A percentile compares a stretch with the other conserved stretches of the same genome.
Conservation (phyloP, 1,284 basidiomycete species). For the Neonothopanus nambi region DNA sequence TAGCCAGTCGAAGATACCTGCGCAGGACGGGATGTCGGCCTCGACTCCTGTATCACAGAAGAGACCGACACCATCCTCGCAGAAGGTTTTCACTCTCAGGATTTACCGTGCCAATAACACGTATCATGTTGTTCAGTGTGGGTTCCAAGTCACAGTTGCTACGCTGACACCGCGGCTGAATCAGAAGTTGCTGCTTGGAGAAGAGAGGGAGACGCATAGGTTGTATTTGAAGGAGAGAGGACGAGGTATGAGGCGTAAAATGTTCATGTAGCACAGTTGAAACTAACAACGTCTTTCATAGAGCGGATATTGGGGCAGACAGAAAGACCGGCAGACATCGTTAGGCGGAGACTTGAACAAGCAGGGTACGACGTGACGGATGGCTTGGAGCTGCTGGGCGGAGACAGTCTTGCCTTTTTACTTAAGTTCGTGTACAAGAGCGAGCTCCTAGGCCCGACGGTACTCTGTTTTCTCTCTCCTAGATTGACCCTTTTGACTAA, state of each 20-base stretch:
- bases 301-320: conserved; percentile 81
- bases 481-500: neutral
- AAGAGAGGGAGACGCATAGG: conserved; percentile 63
- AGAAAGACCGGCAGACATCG: conserved; percentile 86
- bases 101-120: conserved; percentile 80
- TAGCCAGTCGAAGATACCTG: neutral
- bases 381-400: conserved; percentile 72
- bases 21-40: neutral
- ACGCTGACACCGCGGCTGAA: conserved; percentile 69
- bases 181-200: conserved; percentile 51
- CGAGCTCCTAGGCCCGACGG: conserved; percentile 59
- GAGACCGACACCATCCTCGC: neutral
- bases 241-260: conserved; percentile 51
- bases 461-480: conserved; percentile 36
- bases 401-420: conserved; percentile 84
- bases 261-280: neutral
- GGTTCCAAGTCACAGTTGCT: conserved; percentile 68
- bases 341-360: conserved; percentile 83
- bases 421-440: conserved; percentile 88
- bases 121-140: conserved; percentile 63
- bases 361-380: conserved; percentile 90
- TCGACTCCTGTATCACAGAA: conserved; percentile 1
- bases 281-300: conserved; percentile 29
- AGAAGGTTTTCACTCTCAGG: conserved; percentile 28
- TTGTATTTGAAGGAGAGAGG: conserved; percentile 85